Evolutionary conservation across 2,329 filamentous ascomycete genomes (phyloP).

Genomic region (Venturia pyrina): DNA sequence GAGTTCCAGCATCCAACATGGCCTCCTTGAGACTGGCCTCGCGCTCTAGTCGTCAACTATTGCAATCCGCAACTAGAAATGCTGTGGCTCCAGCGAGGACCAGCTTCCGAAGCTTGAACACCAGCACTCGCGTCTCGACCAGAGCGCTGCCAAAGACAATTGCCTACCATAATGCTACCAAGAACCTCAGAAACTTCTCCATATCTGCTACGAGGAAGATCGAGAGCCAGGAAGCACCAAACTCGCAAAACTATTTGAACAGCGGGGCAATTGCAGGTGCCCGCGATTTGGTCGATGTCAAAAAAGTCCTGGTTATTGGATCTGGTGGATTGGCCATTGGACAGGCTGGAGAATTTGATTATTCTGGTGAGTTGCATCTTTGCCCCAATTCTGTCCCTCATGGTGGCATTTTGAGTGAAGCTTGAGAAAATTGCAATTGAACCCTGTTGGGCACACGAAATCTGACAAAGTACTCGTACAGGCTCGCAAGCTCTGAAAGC

Average conservation of each 20-base stretch:
- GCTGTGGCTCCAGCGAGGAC: neutral
- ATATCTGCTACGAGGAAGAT: conserved; percentile 20
- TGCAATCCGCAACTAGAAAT: neutral
- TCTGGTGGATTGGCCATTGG: conserved; percentile 93
- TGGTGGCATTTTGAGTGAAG: neutral
- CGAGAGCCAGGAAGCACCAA: conserved; percentile 59
- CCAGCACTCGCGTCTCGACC: neutral
- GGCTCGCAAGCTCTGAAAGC: conserved; percentile 95
- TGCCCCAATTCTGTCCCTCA: neutral
- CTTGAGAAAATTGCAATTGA: neutral
- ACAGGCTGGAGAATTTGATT: conserved; percentile 96
- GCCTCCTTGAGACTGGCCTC: neutral
- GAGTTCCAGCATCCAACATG: conserved; percentile 1
- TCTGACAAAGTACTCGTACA: conserved; percentile 28
- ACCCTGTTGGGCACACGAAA: neutral
- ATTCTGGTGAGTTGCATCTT: conserved; percentile 63
- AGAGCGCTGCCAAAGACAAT: neutral
- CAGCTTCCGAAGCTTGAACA: conserved; percentile 2
- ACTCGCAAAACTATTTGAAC: conserved; percentile 76
- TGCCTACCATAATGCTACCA: neutral
- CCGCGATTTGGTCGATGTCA: conserved; percentile 72
- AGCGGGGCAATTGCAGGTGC: conserved; percentile 76
- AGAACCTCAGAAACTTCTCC: conserved; percentile 12
- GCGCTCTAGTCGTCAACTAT: neutral
- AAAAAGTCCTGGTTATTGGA: conserved; percentile 95